These are phyloP conservation scores for Solanum sparsipilum DNA, from an alignment of 257 asterid genomes.

Conservation along the genomic window DNA sequence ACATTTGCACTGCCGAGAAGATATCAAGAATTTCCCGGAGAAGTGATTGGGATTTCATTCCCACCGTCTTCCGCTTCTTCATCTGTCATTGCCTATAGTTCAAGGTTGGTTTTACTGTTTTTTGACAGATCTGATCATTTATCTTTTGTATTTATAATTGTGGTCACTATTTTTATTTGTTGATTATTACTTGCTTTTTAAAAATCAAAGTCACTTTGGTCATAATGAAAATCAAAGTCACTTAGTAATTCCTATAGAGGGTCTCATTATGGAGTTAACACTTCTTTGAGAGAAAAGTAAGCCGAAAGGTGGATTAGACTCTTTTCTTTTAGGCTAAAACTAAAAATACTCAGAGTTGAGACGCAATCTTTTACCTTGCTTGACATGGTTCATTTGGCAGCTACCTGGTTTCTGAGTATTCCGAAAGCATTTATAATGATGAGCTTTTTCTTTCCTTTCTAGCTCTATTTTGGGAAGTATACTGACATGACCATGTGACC, in stretches of 20 bases:
- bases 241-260: neutral
- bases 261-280: neutral
- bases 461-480: neutral
- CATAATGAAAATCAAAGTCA: neutral
- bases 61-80: slow-evolving; percentile 64
- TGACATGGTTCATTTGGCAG: neutral
- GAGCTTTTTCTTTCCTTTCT: neutral
- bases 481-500: neutral
- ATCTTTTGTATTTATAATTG: neutral
- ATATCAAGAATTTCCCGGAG: slow-evolving; percentile 98
- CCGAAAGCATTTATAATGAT: neutral
- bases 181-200: neutral
- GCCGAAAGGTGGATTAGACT: neutral
- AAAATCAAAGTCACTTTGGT: neutral
- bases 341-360: neutral
- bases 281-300: neutral
- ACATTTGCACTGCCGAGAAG: slow-evolving; percentile 75
- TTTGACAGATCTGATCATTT: neutral
- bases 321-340: neutral
- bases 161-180: neutral
- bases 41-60: slow-evolving; percentile 89
- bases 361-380: neutral
- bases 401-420: neutral
- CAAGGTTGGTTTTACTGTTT: slow-evolving; percentile 42
- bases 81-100: slow-evolving; percentile 74